Evolutionary conservation across 2,329 filamentous ascomycete species (phyloP).

Genomic region (Reticulascus tulasneorum): DNA sequence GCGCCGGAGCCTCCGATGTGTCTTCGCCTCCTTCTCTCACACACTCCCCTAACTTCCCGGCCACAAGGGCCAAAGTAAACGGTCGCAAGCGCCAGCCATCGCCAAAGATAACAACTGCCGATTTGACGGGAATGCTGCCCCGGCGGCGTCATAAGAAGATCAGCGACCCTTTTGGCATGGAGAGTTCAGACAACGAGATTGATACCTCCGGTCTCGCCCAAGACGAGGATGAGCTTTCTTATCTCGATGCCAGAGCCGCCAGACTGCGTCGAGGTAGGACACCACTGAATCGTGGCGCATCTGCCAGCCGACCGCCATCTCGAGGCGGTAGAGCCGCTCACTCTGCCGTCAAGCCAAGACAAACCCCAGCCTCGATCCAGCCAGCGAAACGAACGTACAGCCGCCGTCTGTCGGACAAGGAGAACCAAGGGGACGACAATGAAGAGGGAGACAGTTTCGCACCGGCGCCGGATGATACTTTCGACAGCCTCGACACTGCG

Average conservation of each 20-base stretch:
- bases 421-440: conserved; percentile 42
- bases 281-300: conserved; percentile 22
- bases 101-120: conserved; percentile 48
- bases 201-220: conserved; percentile 44
- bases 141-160: conserved; percentile 42
- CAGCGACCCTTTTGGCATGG: conserved; percentile 25
- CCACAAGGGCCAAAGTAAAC: conserved; percentile 22
- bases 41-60: conserved; percentile 56
- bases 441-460: conserved; percentile 29
- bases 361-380: conserved; percentile 16
- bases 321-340: conserved; percentile 19
- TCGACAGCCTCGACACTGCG: conserved; percentile 21
- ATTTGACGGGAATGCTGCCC: conserved; percentile 50
- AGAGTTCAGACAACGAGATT: conserved; percentile 43
- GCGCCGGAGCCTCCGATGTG: conserved; percentile 46
- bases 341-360: conserved; percentile 10
- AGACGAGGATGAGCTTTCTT: conserved; percentile 55
- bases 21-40: conserved; percentile 65
- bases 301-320: conserved; percentile 17
- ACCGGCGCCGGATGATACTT: conserved; percentile 42
- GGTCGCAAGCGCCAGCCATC: conserved; percentile 18
- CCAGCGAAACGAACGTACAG: conserved; percentile 43
- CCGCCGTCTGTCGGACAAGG: conserved; percentile 51
- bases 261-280: conserved; percentile 29
- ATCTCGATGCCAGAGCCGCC: conserved; percentile 32